phyloP scores from a whole-genome alignment of 805 yeast species.

The Lipomyces orientalis region DNA sequence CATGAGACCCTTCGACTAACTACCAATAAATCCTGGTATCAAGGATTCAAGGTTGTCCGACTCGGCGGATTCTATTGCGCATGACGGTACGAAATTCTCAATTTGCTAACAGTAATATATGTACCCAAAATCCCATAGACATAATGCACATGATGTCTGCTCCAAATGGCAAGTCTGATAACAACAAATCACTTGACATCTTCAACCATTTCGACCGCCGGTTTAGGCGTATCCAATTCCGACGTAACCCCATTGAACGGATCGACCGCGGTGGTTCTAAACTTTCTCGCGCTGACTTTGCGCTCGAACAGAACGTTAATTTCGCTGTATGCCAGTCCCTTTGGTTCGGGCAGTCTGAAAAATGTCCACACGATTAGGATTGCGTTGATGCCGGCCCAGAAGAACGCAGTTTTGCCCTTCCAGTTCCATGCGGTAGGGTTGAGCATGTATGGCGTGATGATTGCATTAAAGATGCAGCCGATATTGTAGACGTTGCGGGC shows the following conservation, averaged over 20 bases:
- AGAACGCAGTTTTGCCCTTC: constrained; percentile 23
- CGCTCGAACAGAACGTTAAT: constrained; percentile 57
- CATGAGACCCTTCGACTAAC: too few species aligned
- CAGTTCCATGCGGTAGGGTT: constrained; percentile 51
- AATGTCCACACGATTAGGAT: constrained; percentile 51
- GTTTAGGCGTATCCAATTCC: too few species aligned
- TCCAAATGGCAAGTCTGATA: too few species aligned
- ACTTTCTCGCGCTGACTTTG: constrained; percentile 16
- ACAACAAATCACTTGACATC: too few species aligned
- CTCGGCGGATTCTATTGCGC: too few species aligned
- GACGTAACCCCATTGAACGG: not conserved
- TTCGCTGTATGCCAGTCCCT: constrained; percentile 63
- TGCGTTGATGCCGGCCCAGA: constrained; percentile 48
- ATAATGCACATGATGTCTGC: too few species aligned
- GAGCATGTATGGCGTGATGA: constrained; percentile 55
- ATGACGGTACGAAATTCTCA: too few species aligned
- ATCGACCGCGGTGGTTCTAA: constrained; percentile 12
- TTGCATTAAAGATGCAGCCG: constrained; percentile 34
- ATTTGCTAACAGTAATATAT: too few species aligned
- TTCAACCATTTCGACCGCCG: too few species aligned
- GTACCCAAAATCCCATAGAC: too few species aligned
- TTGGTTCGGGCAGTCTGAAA: constrained; percentile 65
- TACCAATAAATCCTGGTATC: too few species aligned
- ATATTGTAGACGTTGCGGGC: constrained; percentile 47
- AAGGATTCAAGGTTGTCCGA: too few species aligned